These are phyloP conservation scores for Pythium phragmiticola DNA, from an alignment of 352 stramenopile genomes.

Conservation along the genomic window DNA sequence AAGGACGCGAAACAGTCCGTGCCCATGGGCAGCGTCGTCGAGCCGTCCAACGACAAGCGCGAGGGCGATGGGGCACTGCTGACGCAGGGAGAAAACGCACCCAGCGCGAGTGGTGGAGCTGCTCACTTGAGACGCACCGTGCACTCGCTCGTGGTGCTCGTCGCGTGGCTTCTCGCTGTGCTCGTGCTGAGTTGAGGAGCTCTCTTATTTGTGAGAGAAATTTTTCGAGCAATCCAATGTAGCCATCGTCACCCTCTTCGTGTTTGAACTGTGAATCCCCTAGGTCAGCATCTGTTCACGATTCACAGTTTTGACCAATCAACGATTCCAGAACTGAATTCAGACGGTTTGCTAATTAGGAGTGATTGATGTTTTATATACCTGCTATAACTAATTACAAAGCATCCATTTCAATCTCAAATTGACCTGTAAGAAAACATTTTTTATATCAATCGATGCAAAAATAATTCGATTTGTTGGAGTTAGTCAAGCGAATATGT, in stretches of 20 bases:
- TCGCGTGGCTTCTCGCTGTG: background rate
- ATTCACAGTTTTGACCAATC: constrained; percentile 1
- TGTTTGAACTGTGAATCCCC: background rate
- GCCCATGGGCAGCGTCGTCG: constrained; percentile 5
- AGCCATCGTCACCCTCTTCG: background rate
- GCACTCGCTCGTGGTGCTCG: background rate
- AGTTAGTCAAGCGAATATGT: background rate
- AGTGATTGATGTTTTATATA: too few relatives aligned
- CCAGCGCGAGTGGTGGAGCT: background rate
- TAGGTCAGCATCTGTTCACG: background rate
- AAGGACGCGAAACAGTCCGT: constrained; percentile 27
- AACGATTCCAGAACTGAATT: background rate
- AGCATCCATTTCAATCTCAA: too few relatives aligned
- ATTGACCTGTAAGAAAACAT: too few relatives aligned
- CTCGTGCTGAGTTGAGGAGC: background rate
- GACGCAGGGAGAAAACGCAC: background rate
- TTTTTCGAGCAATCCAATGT: background rate
- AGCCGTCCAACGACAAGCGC: constrained; percentile 3
- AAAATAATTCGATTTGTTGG: too few relatives aligned
- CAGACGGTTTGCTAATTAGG: background rate
- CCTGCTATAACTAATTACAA: too few relatives aligned
- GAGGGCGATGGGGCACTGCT: background rate
- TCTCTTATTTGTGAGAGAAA: background rate
- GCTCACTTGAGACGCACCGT: background rate
- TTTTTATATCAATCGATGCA: too few relatives aligned